These are phyloP conservation scores for Agarophyton chilense DNA, from an alignment of 23 red algal species.

Conservation along the genomic window DNA sequence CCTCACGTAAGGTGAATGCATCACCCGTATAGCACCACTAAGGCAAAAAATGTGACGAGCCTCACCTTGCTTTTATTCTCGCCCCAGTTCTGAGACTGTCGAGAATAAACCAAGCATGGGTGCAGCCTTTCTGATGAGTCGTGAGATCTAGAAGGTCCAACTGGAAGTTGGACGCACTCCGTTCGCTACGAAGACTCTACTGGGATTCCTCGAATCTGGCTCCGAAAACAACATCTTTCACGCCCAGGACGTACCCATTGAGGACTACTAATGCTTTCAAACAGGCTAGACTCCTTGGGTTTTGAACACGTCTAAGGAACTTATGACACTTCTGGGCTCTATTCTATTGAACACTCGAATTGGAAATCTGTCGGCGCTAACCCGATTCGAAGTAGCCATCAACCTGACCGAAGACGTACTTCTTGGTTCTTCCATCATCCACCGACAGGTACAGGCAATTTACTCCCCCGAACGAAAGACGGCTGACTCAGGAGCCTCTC, in stretches of 20 bases:
- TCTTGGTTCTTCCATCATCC: not conserved
- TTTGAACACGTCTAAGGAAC: not conserved
- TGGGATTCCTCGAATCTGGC: constrained; percentile 1
- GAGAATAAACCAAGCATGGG: too few species aligned
- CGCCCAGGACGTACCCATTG: not conserved
- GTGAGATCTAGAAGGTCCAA: too few species aligned
- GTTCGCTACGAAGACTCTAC: not conserved
- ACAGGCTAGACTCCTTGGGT: not conserved
- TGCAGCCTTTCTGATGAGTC: too few species aligned
- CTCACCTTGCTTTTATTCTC: too few species aligned
- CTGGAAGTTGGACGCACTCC: too few species aligned
- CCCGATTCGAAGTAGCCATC: not conserved
- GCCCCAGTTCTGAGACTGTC: too few species aligned
- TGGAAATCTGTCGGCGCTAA: not conserved
- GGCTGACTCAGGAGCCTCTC: too few species aligned
- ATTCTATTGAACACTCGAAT: not conserved
- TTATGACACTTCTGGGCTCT: not conserved
- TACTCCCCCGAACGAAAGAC: not conserved
- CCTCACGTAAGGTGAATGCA: too few species aligned
- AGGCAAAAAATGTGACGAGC: too few species aligned
- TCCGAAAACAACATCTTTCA: not conserved
- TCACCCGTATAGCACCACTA: too few species aligned
- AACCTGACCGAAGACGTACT: not conserved
- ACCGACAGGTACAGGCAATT: not conserved
- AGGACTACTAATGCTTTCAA: not conserved